phyloP scores from a whole-genome alignment of 2,329 filamentous ascomycete species.

The Aspergillus fijiensis region DNA sequence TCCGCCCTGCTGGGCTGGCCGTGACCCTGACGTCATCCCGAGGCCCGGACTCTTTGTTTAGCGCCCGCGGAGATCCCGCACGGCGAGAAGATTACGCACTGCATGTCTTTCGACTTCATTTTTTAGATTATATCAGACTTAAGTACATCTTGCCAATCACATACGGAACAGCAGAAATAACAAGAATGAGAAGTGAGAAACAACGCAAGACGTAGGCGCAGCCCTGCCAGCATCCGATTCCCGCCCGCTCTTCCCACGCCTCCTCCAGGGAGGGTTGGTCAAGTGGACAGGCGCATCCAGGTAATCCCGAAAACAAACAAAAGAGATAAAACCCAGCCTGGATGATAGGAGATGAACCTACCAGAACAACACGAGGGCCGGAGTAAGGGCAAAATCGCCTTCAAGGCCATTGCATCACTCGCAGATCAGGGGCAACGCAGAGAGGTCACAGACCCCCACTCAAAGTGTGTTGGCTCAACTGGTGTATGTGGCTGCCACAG shows the following conservation, averaged over 20 bases:
- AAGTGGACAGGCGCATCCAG: constrained; percentile 35
- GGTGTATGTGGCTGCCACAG: constrained; percentile 32
- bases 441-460: constrained; percentile 34
- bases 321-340: constrained; percentile 42
- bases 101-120: neutral
- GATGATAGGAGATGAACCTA: constrained; percentile 59
- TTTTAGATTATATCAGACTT: constrained; percentile 20
- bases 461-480: constrained; percentile 20
- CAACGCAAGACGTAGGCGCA: constrained; percentile 28
- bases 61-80: neutral
- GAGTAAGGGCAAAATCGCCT: neutral
- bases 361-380: constrained; percentile 14
- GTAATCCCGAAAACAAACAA: constrained; percentile 16
- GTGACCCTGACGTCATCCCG: neutral
- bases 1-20: neutral
- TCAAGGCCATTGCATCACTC: neutral
- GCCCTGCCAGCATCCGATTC: constrained; percentile 55
- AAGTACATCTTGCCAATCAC: constrained; percentile 25
- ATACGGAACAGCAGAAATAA: constrained; percentile 19
- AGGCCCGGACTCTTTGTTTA: neutral
- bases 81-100: neutral
- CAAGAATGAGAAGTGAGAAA: constrained; percentile 14
- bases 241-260: constrained; percentile 26
- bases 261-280: constrained; percentile 31
- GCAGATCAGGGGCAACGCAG: neutral